Conservation (phyloP, 2,329 filamentous ascomycete genomes). For the Helicocarpus griseus region DNA sequence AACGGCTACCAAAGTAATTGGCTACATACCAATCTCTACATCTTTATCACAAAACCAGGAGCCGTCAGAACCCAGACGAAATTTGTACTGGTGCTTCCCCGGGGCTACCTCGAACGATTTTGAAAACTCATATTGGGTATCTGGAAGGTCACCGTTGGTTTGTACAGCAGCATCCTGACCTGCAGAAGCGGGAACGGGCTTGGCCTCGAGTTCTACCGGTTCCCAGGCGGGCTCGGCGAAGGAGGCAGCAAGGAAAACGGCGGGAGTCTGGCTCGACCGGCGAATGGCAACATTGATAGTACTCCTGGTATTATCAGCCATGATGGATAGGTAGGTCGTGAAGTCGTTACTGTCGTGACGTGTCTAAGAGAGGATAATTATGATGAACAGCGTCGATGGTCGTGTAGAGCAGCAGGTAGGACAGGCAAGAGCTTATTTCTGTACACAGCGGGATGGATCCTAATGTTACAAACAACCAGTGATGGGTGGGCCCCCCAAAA, state of each 20-base stretch:
- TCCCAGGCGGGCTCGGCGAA: conserved; percentile 23
- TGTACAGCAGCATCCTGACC: conserved; percentile 8
- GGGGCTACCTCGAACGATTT: conserved; percentile 12
- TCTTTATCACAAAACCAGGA: conserved; percentile 20
- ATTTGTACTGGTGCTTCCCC: conserved; percentile 20
- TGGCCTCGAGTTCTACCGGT: conserved; percentile 17
- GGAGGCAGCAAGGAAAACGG: conserved; percentile 19
- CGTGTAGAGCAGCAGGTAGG: background rate
- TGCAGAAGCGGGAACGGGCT: conserved; percentile 10
- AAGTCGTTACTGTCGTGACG: conserved; percentile 14
- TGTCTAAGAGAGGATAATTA: background rate
- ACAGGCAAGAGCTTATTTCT: background rate
- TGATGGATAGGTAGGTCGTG: conserved; percentile 9
- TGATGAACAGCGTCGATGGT: background rate
- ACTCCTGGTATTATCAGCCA: conserved; percentile 12
- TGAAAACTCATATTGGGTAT: conserved; percentile 16
- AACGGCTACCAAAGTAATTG: background rate
- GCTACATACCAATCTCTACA: conserved; percentile 18
- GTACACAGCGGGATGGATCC: background rate
- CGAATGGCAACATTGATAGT: conserved; percentile 20
- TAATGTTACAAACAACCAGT: conserved; percentile 1
- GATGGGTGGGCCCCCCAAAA: background rate
- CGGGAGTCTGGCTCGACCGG: conserved; percentile 18
- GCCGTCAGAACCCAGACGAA: conserved; percentile 17
- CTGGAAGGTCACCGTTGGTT: conserved; percentile 12